Evolutionary conservation across 2,329 filamentous ascomycete species (phyloP).

Genomic region (Trichothecium roseum): DNA sequence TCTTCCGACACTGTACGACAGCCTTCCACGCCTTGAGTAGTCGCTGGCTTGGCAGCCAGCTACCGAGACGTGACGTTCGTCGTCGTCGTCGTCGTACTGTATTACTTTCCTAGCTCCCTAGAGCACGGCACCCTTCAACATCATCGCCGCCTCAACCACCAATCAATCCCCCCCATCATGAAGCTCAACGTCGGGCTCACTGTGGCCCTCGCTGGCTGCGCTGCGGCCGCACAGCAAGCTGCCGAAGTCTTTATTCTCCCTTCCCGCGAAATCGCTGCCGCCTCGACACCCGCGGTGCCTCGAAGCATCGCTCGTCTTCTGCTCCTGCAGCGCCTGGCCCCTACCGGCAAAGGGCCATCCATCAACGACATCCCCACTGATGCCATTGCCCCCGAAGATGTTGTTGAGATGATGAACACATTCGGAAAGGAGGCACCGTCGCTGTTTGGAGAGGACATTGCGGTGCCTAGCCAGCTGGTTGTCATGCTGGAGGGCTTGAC

Average conservation of each 20-base stretch:
- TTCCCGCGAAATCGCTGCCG: conserved; percentile 5
- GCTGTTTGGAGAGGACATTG: conserved; percentile 34
- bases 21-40: too few species aligned
- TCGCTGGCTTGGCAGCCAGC: too few species aligned
- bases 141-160: conserved; percentile 20
- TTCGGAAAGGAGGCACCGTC: conserved; percentile 43
- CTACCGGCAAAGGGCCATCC: conserved; percentile 34
- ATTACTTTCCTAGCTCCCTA: background rate
- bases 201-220: conserved; percentile 25
- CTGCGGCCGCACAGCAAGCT: conserved; percentile 25
- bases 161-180: conserved; percentile 23
- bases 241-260: conserved; percentile 46
- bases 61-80: conserved; percentile 15
- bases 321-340: conserved; percentile 45
- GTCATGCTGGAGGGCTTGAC: conserved; percentile 49
- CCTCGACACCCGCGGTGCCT: conserved; percentile 31
- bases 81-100: conserved; percentile 5
- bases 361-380: conserved; percentile 33
- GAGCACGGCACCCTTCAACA: conserved; percentile 7
- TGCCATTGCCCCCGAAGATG: conserved; percentile 29
- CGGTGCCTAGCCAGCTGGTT: conserved; percentile 42
- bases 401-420: conserved; percentile 45
- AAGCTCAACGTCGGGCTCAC: conserved; percentile 30
- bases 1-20: too few species aligned
- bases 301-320: conserved; percentile 47